Base-by-base conservation (phyloP, 129 eudicot genomes). In the Flaveria robusta region DNA sequence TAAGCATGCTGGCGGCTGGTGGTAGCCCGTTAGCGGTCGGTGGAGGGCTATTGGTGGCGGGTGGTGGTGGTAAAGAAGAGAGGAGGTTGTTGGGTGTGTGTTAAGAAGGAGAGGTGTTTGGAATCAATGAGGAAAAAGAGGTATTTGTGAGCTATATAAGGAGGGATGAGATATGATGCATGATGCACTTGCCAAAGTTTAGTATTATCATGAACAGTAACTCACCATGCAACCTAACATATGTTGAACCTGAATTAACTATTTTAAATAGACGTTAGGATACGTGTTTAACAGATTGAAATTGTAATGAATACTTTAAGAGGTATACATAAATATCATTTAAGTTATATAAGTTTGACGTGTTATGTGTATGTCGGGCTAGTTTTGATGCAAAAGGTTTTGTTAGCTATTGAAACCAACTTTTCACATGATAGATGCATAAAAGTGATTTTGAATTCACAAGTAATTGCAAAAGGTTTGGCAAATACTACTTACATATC, bases 141-240 rank as follows among this genome's bases (percentile, higher is more conserved):
- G 83, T 64, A 66, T 67, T 75, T 76, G 70, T 70, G 88, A 81
- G 83, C 66, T 81, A 82, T 67, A 88, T 88, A 77, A 80, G 81
- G 79, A 60, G 71, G 26, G 70, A 55, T 43, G 54, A 52, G 22
- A 65, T 34, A 50, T 79, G 79, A 52, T 59, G 74, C 43, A 74
- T 64, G 80, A 63, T 70, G 81, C 71, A 70, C 65, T 39, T 47
- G 83, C 67, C 63, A 51, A 39, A 31, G 63, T 46, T 69, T n/a
- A n/a, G 39, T 70, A 37, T 62, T 49, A n/a, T 60, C 20, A 78
- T 46, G 4, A n/a, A 47, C 41, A 26, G 52, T 65, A 75, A 64
- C 50, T 64, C 60, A 27, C 60, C 79, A 64, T 75, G 79, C 72
- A 66, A 74, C 63, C 42, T 75, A 75, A 66, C 20, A 75, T 5